phyloP scores from a whole-genome alignment of 345 rosid genomes.

The Draba incana region DNA sequence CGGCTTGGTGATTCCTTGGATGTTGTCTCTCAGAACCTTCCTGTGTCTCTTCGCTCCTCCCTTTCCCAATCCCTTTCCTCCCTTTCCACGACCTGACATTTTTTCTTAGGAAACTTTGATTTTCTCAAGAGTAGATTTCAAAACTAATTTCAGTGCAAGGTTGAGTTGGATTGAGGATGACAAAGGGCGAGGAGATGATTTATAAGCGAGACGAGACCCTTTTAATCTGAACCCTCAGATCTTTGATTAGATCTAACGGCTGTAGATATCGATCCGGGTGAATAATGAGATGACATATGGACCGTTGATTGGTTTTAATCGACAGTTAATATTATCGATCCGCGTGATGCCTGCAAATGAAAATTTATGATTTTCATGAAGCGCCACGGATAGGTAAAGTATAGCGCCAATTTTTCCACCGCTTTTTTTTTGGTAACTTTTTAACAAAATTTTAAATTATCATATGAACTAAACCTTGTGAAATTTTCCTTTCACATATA shows the following conservation, averaged over 20 bases:
- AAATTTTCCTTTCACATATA: neutral
- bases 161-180: neutral
- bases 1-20: constrained; percentile 60
- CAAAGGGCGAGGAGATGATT: neutral
- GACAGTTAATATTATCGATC: constrained; percentile 4
- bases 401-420: constrained; percentile 8
- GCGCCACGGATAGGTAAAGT: neutral
- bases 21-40: constrained; percentile 62
- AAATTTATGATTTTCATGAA: neutral
- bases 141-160: neutral
- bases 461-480: neutral
- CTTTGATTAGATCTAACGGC: constrained; percentile 21
- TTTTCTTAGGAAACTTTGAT: neutral
- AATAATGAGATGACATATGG: neutral
- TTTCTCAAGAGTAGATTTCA: neutral
- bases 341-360: neutral
- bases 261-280: neutral
- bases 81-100: constrained; percentile 69
- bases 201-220: constrained; percentile 12
- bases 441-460: no score
- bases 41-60: constrained; percentile 65
- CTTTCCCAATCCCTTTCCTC: constrained; percentile 65
- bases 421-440: neutral
- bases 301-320: neutral
- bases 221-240: constrained; percentile 15